Evolutionary conservation across 805 yeast genomes (phyloP), one percentile per base, ranked within the genome.

Genomic region (Zygosaccharomyces bisporus): DNA sequence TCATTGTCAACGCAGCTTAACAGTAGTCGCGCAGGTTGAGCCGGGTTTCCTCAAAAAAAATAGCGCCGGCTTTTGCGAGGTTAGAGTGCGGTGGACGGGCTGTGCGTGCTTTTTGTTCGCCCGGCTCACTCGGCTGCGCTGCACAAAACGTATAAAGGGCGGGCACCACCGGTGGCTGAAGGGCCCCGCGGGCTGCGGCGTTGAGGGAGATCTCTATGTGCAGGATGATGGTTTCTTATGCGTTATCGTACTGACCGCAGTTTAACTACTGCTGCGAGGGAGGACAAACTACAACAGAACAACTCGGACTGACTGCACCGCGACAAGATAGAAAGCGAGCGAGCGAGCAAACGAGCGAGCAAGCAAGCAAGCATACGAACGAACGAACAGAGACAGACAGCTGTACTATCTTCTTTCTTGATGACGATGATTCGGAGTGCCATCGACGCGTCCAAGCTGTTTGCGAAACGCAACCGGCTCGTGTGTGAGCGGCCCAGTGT

Each of bases 161-260:
- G 31, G 13, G 13, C 31, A 8, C 10, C 10, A 27, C 31, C 25
- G 25, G 25, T 21, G 25, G 25, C 25, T 21, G 25, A 21, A 21
- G 25, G n/a, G 6, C 25, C 25, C 25, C 25, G 25, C 25, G 25
- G 25, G 25, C 25, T 21, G 8, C 31, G 13, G 14, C n/a, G n/a
- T n/a, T n/a, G n/a, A n/a, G n/a, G 14, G 16, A 27, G 31, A 27
- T 27, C 31, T 33, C 27, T 14, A 16, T 41, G 39, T 33, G 35
- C 36, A 30, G 39, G 16, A 35, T 47, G 51, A 47, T 47, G 51
- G 45, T 38, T 37, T 32, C 40, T 24, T 36, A 31, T 62, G 67
- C 67, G 67, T 62, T 62, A 62, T 62, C 67, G 67, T 62, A 52
- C 61, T 61, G 66, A 60, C 42, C 38, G 50, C 54, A 46, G 57